A percentile compares a stretch with the other conserved stretches of the same genome.
Evolutionary conservation across 768 basidiomycete genomes (phyloP).

Genomic region (Tephrocybe sp.): DNA sequence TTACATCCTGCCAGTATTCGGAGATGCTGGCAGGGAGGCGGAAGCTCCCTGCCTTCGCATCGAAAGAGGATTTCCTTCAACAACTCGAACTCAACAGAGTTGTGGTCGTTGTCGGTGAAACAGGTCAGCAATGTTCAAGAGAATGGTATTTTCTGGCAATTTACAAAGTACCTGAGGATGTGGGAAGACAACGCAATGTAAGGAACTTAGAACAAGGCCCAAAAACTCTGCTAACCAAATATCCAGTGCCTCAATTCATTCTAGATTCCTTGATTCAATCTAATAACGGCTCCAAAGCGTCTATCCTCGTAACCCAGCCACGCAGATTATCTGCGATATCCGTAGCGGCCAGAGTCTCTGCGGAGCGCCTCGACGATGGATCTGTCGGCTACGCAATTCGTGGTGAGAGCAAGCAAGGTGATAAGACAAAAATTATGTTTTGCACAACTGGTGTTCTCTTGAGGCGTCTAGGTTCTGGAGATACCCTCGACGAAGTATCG

Average conservation of each 20-base stretch:
- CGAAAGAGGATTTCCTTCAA: conserved; percentile 61
- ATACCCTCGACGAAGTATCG: conserved; percentile 66
- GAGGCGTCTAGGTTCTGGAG: conserved; percentile 72
- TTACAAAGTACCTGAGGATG: conserved; percentile 50
- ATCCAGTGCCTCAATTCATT: conserved; percentile 79
- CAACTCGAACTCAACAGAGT: conserved; percentile 60
- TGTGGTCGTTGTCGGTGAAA: conserved; percentile 88
- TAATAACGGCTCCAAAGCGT: conserved; percentile 60
- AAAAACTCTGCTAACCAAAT: neutral
- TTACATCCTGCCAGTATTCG: conserved; percentile 38
- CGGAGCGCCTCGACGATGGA: conserved; percentile 74
- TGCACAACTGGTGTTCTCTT: conserved; percentile 95
- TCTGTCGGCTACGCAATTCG: conserved; percentile 89
- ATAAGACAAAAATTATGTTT: conserved; percentile 77
- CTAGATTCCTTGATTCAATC: conserved; percentile 76
- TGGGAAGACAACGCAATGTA: conserved; percentile 90
- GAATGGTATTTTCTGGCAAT: neutral
- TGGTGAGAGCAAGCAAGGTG: conserved; percentile 72
- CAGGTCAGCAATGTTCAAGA: conserved; percentile 47
- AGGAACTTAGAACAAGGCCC: conserved; percentile 14
- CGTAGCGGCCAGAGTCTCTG: conserved; percentile 83
- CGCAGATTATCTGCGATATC: conserved; percentile 87
- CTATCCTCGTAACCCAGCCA: conserved; percentile 88
- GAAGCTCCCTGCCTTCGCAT: conserved; percentile 76
- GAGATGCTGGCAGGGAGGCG: conserved; percentile 55